Percentiles rank a stretch among this genome's conserved stretches.
These are phyloP conservation scores for Aureobasidium sp. DNA, from an alignment of 2,329 filamentous ascomycete genomes.

Conservation along the genomic window DNA sequence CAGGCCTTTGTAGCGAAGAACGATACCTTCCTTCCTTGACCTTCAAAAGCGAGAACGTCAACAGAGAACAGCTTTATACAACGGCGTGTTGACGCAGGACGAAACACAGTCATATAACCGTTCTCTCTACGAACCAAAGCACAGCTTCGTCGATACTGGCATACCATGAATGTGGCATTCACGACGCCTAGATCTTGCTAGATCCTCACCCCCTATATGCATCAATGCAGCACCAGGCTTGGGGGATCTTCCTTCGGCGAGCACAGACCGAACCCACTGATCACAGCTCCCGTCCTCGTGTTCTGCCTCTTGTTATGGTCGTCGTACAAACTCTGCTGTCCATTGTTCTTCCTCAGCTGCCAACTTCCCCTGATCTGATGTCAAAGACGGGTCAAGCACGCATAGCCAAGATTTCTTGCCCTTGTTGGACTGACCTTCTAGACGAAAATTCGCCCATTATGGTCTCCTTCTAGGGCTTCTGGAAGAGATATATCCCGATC, in stretches of 20 bases:
- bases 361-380: background rate
- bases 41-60: background rate
- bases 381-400: background rate
- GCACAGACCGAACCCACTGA: background rate
- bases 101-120: background rate
- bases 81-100: constrained; percentile 2
- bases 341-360: background rate
- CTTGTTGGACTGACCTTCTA: background rate
- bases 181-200: background rate
- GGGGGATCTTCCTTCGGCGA: background rate
- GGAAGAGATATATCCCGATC: background rate
- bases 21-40: background rate
- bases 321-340: background rate
- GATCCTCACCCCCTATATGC: background rate
- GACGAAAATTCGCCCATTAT: background rate
- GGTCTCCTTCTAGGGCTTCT: constrained; percentile 4
- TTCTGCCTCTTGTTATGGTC: background rate
- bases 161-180: background rate
- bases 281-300: background rate
- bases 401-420: background rate
- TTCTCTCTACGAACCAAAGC: background rate
- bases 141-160: background rate
- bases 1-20: background rate
- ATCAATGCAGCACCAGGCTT: background rate
- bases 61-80: background rate